These are phyloP conservation scores for Pleurotus eryngii DNA, from an alignment of 768 basidiomycete species.

Conservation along the genomic window DNA sequence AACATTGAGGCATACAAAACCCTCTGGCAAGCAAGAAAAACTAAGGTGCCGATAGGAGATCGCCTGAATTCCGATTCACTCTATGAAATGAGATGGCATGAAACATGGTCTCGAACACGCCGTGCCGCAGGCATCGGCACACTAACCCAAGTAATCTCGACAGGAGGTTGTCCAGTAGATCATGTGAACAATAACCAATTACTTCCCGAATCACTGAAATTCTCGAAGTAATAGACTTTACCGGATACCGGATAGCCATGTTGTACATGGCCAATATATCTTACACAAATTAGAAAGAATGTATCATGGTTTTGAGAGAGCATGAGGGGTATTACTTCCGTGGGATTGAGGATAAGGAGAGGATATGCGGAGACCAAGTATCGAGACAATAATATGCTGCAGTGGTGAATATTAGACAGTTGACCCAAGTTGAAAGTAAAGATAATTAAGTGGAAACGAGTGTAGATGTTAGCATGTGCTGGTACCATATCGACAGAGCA, in stretches of 20 bases:
- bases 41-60: constrained; percentile 59
- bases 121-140: no score
- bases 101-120: no score
- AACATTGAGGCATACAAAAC: constrained; percentile 49
- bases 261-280: not conserved
- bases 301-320: not conserved
- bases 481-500: no score
- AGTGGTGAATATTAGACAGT: not conserved
- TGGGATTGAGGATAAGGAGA: not conserved
- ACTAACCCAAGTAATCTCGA: no score
- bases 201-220: no score
- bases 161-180: no score
- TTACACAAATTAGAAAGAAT: not conserved
- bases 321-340: not conserved
- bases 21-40: constrained; percentile 49
- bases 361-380: not conserved
- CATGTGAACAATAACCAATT: no score
- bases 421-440: not conserved
- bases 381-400: constrained; percentile 7
- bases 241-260: not conserved
- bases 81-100: constrained; percentile 23
- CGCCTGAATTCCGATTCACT: constrained; percentile 51
- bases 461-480: not conserved
- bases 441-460: constrained; percentile 2
- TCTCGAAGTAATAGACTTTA: no score